Base-by-base conservation (phyloP, 345 rosid species). In the Hibiscus trionum region DNA sequence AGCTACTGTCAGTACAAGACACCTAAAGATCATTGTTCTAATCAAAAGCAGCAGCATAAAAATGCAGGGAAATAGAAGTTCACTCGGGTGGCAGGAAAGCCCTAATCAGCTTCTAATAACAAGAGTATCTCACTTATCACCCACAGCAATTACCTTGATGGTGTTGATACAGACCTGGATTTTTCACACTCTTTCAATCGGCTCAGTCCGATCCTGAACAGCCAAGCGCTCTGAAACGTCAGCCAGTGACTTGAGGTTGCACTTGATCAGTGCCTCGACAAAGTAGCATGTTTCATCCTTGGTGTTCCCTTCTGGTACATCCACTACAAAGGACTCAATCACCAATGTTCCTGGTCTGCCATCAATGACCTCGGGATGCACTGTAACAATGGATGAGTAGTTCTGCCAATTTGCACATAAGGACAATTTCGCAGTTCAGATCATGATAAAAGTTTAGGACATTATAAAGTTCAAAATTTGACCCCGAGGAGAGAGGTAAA, bases 211-310 rank as follows among this genome's bases (percentile, higher is more conserved):
- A 75, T 84, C 91, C 78, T 85, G 93, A 80, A 87, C 87, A 0
- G 97, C 97, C 77, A 89, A 90, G 73, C 89, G 87, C 81, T 92
- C 91, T 2, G 96, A 92, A 70, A 90, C 86, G 81, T 92, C 96
- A 37, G 93, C 90, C 76, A 92, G 79, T 73, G 97, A 95, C 72
- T 87, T 89, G 81, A 92, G 96, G 79, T 92, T 95, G 87, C 93
- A 92, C 75, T 83, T 87, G 80, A 95, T 89, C 37, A 95, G 72
- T 72, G 99, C 97, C 77, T 90, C 91, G 2, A 95, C 91, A 24
- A 95, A 92, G 88, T 89, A 95, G 73, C 97, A 90, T 58, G 99
- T 95, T 73, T 95, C 99, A 42, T 92, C 99, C 82, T 87, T 83
- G 74, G 97, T 95, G 80, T 95, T 92, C 58, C 99, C 97, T 50